Evolutionary conservation across 148 eudicot species (phyloP), one percentile per base, ranked within the genome.

Genomic region (Talinum fruticosum): DNA sequence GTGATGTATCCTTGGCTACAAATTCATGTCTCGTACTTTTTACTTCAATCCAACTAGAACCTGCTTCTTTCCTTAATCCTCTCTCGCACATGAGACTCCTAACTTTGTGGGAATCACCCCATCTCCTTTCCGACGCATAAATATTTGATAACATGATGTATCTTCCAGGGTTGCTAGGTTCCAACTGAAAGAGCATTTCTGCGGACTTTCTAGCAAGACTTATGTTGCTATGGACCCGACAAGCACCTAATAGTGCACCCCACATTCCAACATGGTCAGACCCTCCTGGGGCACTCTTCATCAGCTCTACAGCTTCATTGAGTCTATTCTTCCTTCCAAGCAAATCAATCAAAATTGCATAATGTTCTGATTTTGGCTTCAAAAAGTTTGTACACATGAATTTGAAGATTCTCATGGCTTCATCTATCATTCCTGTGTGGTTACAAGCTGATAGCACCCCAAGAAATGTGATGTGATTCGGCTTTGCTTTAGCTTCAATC

Each of bases 131-230:
- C 44, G 90, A 83, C 23, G 90, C 85, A 75, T 87, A 91, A 70
- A 89, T 75, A 33, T 89, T 93, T 24, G 93, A 87, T 41, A 93
- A 76, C 92, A 91, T 89, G n/a, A 89, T 87, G 78, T 87, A 89
- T 75, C 96, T 86, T 34, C 79, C 96, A 35, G 88, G 36, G 86
- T 93, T 89, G 29, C 66, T 49, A 33, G 96, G 96, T 78, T 93
- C 93, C 73, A 93, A 62, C 73, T 65, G 74, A 77, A 87, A 83
- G 65, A 93, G 78, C 62, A 82, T 83, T 57, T 80, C 84, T 38
- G 95, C 87, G 66, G 97, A 90, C 69, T 80, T 87, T 51, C 30
- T 72, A 62, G 92, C 96, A 75, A 91, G 83, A 24, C 66, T 84
- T 32, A 74, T 59, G 72, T 91, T 78, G 51, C 93, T 88, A 84